Conservation (phyloP, 345 rosid genomes). For the Eucalyptus victrix region DNA sequence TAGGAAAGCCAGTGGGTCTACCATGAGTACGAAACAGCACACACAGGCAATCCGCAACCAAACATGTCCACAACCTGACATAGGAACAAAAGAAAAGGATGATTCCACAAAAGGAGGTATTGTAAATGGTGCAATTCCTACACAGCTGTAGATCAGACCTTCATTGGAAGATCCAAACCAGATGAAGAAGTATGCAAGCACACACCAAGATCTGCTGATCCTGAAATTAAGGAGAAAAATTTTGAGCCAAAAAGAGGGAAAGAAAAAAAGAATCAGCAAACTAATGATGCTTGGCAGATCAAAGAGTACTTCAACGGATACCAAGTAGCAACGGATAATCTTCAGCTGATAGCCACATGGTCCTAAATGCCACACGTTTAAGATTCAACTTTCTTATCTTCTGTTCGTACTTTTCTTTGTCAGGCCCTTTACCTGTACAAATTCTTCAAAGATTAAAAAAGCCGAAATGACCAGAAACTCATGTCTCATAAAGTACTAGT, state of each 20-base stretch:
- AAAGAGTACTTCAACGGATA: not conserved
- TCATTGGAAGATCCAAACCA: constrained; percentile 97
- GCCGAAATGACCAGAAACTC: not conserved
- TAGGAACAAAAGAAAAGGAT: not conserved
- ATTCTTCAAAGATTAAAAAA: not conserved
- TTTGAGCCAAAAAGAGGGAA: not conserved
- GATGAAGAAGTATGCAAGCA: constrained; percentile 98
- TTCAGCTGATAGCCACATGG: constrained; percentile 95
- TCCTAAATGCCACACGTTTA: constrained; percentile 83
- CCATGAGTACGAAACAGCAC: constrained; percentile 96
- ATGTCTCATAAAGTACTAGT: not conserved
- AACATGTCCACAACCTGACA: constrained; percentile 96
- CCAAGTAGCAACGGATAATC: constrained; percentile 94
- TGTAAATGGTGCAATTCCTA: not conserved
- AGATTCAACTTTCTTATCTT: constrained; percentile 70
- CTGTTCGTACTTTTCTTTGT: constrained; percentile 77
- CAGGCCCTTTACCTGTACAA: constrained; percentile 81
- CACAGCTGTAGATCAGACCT: constrained; percentile 20
- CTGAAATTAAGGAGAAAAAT: constrained; percentile 13
- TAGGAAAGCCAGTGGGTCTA: not conserved
- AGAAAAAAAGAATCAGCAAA: not conserved
- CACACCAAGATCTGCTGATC: constrained; percentile 91
- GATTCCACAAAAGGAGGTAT: not conserved
- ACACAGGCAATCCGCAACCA: constrained; percentile 95
- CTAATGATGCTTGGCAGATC: not conserved